Conservation (phyloP, 2,329 filamentous ascomycete genomes). For the Sphaceloma murrayae region DNA sequence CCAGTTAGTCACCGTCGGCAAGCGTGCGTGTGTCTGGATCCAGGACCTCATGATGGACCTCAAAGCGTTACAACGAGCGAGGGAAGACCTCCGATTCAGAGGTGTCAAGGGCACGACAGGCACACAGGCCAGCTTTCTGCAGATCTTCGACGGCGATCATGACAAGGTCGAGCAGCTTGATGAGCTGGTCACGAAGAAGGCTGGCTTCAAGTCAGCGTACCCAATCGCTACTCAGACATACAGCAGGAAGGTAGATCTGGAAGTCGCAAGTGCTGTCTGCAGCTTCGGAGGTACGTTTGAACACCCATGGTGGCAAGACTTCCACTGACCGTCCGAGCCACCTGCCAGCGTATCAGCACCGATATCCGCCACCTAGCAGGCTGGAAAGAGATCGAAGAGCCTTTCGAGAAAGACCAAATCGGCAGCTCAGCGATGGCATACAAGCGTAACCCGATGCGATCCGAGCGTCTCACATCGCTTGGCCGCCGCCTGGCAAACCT, state of each 20-base stretch:
- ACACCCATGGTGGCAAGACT: too few relatives aligned
- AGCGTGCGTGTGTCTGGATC: constrained; percentile 62
- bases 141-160: constrained; percentile 55
- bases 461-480: constrained; percentile 51
- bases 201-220: constrained; percentile 53
- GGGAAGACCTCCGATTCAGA: constrained; percentile 62
- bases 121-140: constrained; percentile 68
- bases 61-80: constrained; percentile 59
- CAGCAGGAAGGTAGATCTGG: constrained; percentile 71
- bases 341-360: constrained; percentile 61
- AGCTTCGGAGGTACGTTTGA: constrained; percentile 70
- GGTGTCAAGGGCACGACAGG: constrained; percentile 65
- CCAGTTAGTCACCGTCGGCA: constrained; percentile 50
- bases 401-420: constrained; percentile 71
- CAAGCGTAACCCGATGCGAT: constrained; percentile 53
- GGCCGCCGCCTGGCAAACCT: constrained; percentile 43
- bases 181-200: constrained; percentile 54
- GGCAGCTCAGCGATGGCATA: constrained; percentile 59
- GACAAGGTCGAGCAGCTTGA: constrained; percentile 53
- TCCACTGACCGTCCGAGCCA: too few relatives aligned
- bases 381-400: constrained; percentile 79
- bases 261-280: constrained; percentile 69
- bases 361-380: constrained; percentile 66
- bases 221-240: constrained; percentile 65
- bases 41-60: constrained; percentile 70